Evolutionary conservation across 805 yeast species (phyloP).

Genomic region (Saccharomycopsis fodiens): DNA sequence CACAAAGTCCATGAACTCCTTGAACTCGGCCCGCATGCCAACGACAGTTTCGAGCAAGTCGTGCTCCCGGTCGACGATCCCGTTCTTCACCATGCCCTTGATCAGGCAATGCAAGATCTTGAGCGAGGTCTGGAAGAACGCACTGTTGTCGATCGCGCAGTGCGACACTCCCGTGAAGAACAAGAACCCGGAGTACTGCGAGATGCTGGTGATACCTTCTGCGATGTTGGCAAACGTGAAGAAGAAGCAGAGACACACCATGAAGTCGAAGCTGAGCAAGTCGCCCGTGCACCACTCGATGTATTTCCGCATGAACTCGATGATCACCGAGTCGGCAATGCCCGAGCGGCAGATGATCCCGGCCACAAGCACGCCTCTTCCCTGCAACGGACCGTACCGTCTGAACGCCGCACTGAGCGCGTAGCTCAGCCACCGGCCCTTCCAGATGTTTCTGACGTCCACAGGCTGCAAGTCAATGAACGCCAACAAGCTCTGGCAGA

Average conservation of each 20-base stretch:
- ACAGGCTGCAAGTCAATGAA: conserved; percentile 39
- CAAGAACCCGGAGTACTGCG: conserved; percentile 11
- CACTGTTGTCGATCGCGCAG: conserved; percentile 24
- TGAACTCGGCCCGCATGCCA: conserved; percentile 1
- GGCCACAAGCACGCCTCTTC: conserved; percentile 58
- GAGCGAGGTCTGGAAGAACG: conserved; percentile 27
- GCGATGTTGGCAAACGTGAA: conserved; percentile 34
- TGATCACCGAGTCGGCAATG: conserved; percentile 47
- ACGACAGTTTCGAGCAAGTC: neutral
- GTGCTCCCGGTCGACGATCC: conserved; percentile 1
- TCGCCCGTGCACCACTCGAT: conserved; percentile 27
- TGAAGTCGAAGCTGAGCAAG: conserved; percentile 23
- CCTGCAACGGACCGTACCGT: conserved; percentile 50
- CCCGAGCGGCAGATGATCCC: conserved; percentile 64
- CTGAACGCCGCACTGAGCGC: conserved; percentile 56
- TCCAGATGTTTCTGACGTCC: conserved; percentile 35
- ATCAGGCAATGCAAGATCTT: conserved; percentile 1
- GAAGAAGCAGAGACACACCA: conserved; percentile 29
- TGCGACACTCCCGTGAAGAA: conserved; percentile 23
- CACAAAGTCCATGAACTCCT: neutral
- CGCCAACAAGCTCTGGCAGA: conserved; percentile 47
- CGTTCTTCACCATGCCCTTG: conserved; percentile 10
- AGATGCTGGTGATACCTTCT: conserved; percentile 27
- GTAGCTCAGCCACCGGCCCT: conserved; percentile 56
- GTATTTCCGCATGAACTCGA: conserved; percentile 29